A percentile compares a stretch with the other conserved stretches of the same genome.
Evolutionary conservation across 1,139 yeast species (phyloP).

Genomic region (Scheffersomyces insectosa): DNA sequence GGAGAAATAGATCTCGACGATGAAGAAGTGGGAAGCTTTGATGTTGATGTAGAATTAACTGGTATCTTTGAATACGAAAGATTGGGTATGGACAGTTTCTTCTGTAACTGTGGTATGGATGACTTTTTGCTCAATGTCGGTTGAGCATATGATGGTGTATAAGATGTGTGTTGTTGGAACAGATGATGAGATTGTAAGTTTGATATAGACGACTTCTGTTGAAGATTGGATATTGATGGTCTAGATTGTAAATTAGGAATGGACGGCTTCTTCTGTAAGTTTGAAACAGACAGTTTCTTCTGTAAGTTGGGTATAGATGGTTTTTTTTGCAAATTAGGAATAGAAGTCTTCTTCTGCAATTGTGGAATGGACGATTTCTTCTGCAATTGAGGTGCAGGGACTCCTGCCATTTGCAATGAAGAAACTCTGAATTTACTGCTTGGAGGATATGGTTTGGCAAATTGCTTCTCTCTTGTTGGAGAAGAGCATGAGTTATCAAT

Average conservation of each 20-base stretch:
- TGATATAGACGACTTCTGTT: conserved; percentile 16
- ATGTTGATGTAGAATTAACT: background rate
- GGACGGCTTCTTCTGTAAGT: conserved; percentile 15
- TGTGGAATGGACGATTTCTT: conserved; percentile 17
- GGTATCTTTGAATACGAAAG: background rate
- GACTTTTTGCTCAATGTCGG: conserved; percentile 7
- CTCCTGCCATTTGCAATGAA: conserved; percentile 40
- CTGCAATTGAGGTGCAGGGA: conserved; percentile 14
- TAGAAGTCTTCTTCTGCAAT: conserved; percentile 16
- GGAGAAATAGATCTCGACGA: conserved; percentile 1
- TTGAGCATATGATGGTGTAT: background rate
- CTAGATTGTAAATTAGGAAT: conserved; percentile 14
- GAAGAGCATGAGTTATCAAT: background rate
- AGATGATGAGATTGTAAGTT: conserved; percentile 3
- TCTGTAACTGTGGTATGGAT: conserved; percentile 11
- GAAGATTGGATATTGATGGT: conserved; percentile 15
- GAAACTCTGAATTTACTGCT: conserved; percentile 25
- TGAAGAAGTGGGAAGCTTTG: conserved; percentile 1
- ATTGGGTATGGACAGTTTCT: background rate
- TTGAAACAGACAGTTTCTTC: conserved; percentile 14
- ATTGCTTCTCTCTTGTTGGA: conserved; percentile 9
- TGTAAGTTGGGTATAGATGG: conserved; percentile 13
- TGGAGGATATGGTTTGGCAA: conserved; percentile 30
- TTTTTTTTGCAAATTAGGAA: conserved; percentile 16
- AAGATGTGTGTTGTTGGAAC: conserved; percentile 11